Evolutionary conservation across 208 protist genomes (phyloP), one percentile per base, ranked within the genome.

Genomic region (Trypanosoma conorhini): DNA sequence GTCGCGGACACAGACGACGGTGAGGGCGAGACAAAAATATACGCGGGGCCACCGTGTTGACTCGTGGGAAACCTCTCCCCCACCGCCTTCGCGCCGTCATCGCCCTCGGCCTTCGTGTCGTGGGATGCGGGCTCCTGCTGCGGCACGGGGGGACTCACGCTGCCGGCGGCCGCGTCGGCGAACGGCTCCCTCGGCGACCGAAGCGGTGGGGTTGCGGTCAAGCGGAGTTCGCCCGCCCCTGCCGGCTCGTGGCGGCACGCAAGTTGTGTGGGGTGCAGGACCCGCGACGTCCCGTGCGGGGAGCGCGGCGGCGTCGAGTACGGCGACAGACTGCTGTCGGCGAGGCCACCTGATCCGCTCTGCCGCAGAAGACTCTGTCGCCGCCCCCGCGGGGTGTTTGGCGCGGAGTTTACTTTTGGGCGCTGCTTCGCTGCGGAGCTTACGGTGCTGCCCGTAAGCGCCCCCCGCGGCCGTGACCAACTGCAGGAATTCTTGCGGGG

Each of bases 391-490:
- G 35, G 46, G 7, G 55, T 67, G 10, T 46, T 42, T 19, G 60
- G 59, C 28, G 50, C 24, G 22, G 46, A 50, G 33, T 56, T 51
- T 28, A 59, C 50, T 30, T 56, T 62, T 51, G 57, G 21, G 13
- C 48, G 40, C 24, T 66, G 58, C 54, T 61, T 66, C 31, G 68
- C 68, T 10, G 35, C 22, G 46, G 44, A 73, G 42, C 68, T 73
- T 26, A 7, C 68, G 12, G 68, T 73, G 42, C 24, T 58, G 7
- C 24, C 10, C 12, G 68, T 42, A 33, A 66, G 30, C 22, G 68
- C 57, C 19, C 38, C 46, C 5, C 68, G 44, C 35, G 68, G 48
- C n/a, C 68, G 58, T n/a, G 48, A 61, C 68, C 68, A 73, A 7
- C 44, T 66, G 59, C 7, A 66, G 1, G 57, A 67, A 22, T 35